These are phyloP conservation scores for Ascoidea asiatica DNA, from an alignment of 805 yeast genomes.

Conservation along the genomic window DNA sequence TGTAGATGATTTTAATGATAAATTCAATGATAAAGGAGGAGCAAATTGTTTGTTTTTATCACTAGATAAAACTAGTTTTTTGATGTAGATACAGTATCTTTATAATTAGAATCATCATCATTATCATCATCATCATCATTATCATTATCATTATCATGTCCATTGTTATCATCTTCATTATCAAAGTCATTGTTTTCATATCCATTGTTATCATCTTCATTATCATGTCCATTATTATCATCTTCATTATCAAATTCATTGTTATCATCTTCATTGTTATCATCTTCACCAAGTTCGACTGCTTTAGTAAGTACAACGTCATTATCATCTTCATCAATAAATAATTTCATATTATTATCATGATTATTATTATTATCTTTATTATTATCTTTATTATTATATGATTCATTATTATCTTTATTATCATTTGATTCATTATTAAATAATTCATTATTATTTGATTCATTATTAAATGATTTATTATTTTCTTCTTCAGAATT, in stretches of 20 bases:
- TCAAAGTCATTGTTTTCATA: not conserved
- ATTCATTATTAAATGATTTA: no score
- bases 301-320: no score
- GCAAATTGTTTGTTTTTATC: not conserved
- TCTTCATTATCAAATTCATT: constrained; percentile 1
- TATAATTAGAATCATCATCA: not conserved
- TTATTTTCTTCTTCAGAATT: no score
- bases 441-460: no score
- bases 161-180: not conserved
- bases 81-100: not conserved
- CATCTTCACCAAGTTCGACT: not conserved
- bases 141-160: not conserved
- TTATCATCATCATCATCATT: no score
- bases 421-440: no score
- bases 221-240: not conserved
- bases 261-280: not conserved
- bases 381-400: no score
- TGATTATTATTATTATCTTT: no score
- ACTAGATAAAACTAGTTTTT: not conserved
- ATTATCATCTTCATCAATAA: no score
- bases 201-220: not conserved
- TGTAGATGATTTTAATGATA: not conserved
- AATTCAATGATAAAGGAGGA: not conserved
- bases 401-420: no score
- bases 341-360: no score